These are phyloP conservation scores for Xylariaceae sp. DNA, from an alignment of 2,329 filamentous ascomycete genomes.

Conservation along the genomic window DNA sequence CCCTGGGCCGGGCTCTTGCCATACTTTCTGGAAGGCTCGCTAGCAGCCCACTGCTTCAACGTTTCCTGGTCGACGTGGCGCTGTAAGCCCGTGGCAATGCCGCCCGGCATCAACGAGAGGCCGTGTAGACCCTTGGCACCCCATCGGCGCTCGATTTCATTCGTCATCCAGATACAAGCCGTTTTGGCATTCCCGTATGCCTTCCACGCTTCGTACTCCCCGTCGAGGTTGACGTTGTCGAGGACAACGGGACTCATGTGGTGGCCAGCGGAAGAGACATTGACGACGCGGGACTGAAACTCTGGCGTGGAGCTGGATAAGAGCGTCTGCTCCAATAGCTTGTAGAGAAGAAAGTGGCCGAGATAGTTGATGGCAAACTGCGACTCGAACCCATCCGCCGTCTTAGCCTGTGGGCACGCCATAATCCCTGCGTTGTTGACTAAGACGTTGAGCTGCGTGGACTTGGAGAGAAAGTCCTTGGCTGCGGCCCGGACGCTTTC, in stretches of 20 bases:
- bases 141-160: slow-evolving; percentile 44
- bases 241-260: neutral
- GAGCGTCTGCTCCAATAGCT: slow-evolving; percentile 3
- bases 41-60: neutral
- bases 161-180: slow-evolving; percentile 44
- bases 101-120: slow-evolving; percentile 40
- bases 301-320: slow-evolving; percentile 1
- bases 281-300: slow-evolving; percentile 5
- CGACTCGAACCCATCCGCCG: slow-evolving; percentile 7
- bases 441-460: slow-evolving; percentile 3
- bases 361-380: slow-evolving; percentile 11
- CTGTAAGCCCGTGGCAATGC: slow-evolving; percentile 26
- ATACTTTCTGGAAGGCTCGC: slow-evolving; percentile 1
- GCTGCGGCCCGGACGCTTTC: slow-evolving; percentile 1
- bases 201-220: neutral
- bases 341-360: slow-evolving; percentile 5
- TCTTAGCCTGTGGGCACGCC: neutral
- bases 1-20: slow-evolving; percentile 4
- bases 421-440: slow-evolving; percentile 5
- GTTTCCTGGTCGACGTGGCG: neutral
- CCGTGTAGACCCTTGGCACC: slow-evolving; percentile 38
- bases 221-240: slow-evolving; percentile 1
- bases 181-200: slow-evolving; percentile 39
- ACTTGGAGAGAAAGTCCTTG: neutral
- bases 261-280: slow-evolving; percentile 2